A percentile compares a stretch with the other conserved stretches of the same genome.
These are phyloP conservation scores for Ophiocytium majus DNA, from an alignment of 352 stramenopile genomes.

Conservation along the genomic window DNA sequence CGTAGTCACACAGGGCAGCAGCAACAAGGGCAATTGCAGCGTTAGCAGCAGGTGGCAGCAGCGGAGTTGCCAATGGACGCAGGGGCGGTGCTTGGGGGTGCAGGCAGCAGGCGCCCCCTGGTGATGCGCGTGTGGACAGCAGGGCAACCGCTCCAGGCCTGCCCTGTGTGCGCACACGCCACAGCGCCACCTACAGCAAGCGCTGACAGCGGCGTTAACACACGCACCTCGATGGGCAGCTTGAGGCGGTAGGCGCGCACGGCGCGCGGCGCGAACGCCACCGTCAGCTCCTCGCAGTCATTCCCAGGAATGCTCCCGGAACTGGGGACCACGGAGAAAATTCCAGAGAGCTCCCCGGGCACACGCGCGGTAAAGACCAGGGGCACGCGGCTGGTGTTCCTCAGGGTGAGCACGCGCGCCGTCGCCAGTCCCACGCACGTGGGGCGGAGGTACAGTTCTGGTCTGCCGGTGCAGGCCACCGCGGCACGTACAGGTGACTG, in stretches of 20 bases:
- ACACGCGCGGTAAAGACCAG: slow-evolving; percentile 30
- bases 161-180: no score
- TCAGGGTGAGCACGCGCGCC: slow-evolving; percentile 24
- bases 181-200: no score
- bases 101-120: no score
- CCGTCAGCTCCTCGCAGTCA: slow-evolving; percentile 66
- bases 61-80: no score
- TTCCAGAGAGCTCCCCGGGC: slow-evolving; percentile 29
- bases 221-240: slow-evolving; percentile 61
- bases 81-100: no score
- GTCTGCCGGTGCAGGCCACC: no score
- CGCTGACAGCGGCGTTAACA: no score
- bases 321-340: slow-evolving; percentile 68
- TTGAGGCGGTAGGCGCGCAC: slow-evolving; percentile 70
- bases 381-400: slow-evolving; percentile 46
- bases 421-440: slow-evolving; percentile 48
- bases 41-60: no score
- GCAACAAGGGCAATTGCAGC: no score
- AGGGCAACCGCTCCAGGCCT: no score
- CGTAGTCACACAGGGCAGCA: no score
- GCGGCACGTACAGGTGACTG: neutral
- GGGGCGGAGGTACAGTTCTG: slow-evolving; percentile 39
- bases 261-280: slow-evolving; percentile 73
- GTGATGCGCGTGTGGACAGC: no score
- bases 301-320: slow-evolving; percentile 75